A percentile compares a stretch with the other conserved stretches of the same genome.
Evolutionary conservation across 352 stramenopile genomes (phyloP).

Genomic region (Phytopythium vexans): DNA sequence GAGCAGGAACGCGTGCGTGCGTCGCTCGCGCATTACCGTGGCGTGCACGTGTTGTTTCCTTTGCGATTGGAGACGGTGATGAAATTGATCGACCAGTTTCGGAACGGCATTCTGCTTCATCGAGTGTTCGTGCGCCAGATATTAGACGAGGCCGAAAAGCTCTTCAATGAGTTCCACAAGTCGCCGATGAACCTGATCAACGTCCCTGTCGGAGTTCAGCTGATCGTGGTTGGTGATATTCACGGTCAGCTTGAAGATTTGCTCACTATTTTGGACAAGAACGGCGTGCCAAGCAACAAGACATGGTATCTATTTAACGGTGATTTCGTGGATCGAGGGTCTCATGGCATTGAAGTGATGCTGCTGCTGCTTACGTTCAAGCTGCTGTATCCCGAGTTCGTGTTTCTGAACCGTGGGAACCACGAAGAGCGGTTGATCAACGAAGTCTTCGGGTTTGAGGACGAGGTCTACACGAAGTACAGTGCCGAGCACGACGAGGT

Average conservation of each 20-base stretch:
- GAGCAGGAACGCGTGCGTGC: conserved; percentile 60
- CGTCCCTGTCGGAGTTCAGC: conserved; percentile 72
- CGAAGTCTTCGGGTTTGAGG: conserved; percentile 87
- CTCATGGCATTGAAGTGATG: conserved; percentile 91
- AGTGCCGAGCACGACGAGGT: conserved; percentile 77
- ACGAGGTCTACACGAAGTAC: conserved; percentile 83
- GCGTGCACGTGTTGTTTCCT: conserved; percentile 68
- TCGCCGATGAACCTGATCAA: conserved; percentile 74
- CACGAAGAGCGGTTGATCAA: conserved; percentile 95
- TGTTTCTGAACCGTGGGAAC: conserved; percentile 95
- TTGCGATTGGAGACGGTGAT: conserved; percentile 75
- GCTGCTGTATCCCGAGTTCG: conserved; percentile 80
- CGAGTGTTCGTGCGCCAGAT: conserved; percentile 76
- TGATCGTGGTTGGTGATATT: conserved; percentile 92
- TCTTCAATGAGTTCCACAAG: conserved; percentile 41
- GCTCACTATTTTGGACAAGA: conserved; percentile 91
- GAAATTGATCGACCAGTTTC: conserved; percentile 82
- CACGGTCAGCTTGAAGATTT: conserved; percentile 94
- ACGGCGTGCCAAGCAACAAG: conserved; percentile 81
- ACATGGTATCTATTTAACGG: conserved; percentile 96
- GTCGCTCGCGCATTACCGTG: conserved; percentile 68
- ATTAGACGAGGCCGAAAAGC: conserved; percentile 58
- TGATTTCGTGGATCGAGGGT: conserved; percentile 94
- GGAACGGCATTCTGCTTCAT: conserved; percentile 78
- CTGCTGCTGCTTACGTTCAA: conserved; percentile 89